Evolutionary conservation across 108 stramenopile species (phyloP).

Genomic region (Aurantiochytrium sp.): DNA sequence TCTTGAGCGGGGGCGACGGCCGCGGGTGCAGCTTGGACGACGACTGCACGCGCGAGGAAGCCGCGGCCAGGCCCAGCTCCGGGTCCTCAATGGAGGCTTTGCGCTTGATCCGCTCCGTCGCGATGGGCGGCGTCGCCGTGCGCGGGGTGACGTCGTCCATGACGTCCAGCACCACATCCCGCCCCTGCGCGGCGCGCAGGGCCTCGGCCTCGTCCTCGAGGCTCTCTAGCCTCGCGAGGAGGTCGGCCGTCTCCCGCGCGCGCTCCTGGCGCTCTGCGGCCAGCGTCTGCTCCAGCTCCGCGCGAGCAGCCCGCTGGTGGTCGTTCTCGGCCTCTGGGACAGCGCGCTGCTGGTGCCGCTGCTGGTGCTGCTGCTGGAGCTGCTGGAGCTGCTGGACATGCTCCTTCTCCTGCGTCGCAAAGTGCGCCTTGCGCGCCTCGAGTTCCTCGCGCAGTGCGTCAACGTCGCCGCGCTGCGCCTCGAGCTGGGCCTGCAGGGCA

Average conservation of each 20-base stretch:
- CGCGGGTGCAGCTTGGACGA: not conserved
- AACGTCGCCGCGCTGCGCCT: not conserved
- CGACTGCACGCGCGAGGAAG: not conserved
- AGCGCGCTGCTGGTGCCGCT: not conserved
- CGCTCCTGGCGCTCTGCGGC: not conserved
- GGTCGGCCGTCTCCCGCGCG: not conserved
- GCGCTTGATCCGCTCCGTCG: not conserved
- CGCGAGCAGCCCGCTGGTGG: not conserved
- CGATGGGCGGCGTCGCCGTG: not conserved
- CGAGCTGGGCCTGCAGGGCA: not conserved
- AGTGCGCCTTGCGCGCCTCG: not conserved
- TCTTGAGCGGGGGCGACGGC: not conserved
- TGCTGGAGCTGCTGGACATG: not conserved
- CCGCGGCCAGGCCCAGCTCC: not conserved
- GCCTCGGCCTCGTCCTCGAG: not conserved
- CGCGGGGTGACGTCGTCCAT: not conserved
- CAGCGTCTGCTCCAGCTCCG: not conserved
- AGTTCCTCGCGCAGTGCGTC: not conserved
- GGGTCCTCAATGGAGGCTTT: not conserved
- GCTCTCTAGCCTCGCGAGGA: not conserved
- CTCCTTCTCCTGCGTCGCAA: not conserved
- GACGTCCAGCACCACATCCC: not conserved
- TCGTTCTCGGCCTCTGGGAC: not conserved
- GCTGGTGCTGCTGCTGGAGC: not conserved
- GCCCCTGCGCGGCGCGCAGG: not conserved